Percentiles rank a stretch among this genome's conserved stretches.
Evolutionary conservation across 2,329 filamentous ascomycete species (phyloP).

Genomic region (Basipetospora chlamydospora): DNA sequence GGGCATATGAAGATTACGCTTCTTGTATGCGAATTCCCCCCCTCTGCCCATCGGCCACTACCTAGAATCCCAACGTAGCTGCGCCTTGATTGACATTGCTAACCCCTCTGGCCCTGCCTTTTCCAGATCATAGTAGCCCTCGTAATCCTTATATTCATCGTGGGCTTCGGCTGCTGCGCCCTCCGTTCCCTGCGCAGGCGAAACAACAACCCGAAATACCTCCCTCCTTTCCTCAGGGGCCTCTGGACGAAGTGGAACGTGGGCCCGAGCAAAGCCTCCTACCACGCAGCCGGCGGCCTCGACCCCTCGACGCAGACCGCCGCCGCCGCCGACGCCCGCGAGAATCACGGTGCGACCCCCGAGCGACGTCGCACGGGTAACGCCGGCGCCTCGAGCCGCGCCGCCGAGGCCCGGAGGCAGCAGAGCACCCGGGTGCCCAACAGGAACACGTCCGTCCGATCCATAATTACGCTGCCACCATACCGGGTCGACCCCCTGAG

Average conservation of each 20-base stretch:
- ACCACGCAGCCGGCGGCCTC: slow-evolving; percentile 17
- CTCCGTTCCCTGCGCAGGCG: slow-evolving; percentile 11
- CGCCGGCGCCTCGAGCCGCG: slow-evolving; percentile 3
- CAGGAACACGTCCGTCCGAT: slow-evolving; percentile 73
- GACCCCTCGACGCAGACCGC: slow-evolving; percentile 10
- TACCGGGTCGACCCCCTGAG: slow-evolving; percentile 63
- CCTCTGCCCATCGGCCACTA: too few species aligned
- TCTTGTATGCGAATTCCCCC: too few species aligned
- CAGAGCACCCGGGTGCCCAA: slow-evolving; percentile 38
- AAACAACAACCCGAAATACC: slow-evolving; percentile 31
- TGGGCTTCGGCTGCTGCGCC: background rate
- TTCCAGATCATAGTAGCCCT: background rate
- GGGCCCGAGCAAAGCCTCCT: slow-evolving; percentile 8
- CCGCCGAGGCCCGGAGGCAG: slow-evolving; percentile 6
- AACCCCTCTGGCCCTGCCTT: too few species aligned
- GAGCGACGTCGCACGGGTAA: too few species aligned
- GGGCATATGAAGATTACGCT: too few species aligned
- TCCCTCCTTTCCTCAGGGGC: slow-evolving; percentile 35
- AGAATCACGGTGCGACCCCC: too few species aligned
- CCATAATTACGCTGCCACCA: slow-evolving; percentile 83
- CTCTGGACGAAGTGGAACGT: slow-evolving; percentile 34
- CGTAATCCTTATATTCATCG: background rate
- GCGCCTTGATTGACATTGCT: too few species aligned
- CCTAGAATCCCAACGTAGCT: too few species aligned
- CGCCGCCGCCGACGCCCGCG: background rate